phyloP scores from a whole-genome alignment of 2,329 filamentous ascomycete species.

The Penicillium sp. region DNA sequence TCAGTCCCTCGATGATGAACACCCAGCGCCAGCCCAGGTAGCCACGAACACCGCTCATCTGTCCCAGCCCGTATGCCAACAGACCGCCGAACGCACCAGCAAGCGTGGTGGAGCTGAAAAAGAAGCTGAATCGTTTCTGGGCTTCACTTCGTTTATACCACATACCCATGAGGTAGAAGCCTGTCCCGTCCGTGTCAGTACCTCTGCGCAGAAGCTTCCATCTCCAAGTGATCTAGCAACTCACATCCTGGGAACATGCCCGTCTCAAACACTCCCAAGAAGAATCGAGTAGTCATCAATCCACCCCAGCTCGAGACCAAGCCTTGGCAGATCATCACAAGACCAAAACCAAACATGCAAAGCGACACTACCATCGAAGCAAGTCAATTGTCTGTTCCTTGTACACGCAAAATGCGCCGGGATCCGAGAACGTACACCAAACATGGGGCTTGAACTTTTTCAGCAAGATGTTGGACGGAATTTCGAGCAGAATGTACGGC shows the following conservation, averaged over 20 bases:
- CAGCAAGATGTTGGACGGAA: slow-evolving; percentile 72
- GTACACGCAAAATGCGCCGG: background rate
- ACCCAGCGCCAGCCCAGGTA: slow-evolving; percentile 62
- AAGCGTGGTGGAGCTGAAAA: slow-evolving; percentile 74
- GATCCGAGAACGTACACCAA: slow-evolving; percentile 56
- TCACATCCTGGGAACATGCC: slow-evolving; percentile 71
- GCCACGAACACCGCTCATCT: slow-evolving; percentile 58
- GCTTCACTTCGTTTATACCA: slow-evolving; percentile 83
- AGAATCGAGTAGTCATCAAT: slow-evolving; percentile 79
- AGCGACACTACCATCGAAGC: slow-evolving; percentile 56
- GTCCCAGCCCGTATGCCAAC: slow-evolving; percentile 62
- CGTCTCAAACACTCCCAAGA: slow-evolving; percentile 76
- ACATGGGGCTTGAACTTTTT: slow-evolving; percentile 69
- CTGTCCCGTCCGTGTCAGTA: slow-evolving; percentile 22
- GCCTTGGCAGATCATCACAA: slow-evolving; percentile 75
- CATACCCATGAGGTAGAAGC: slow-evolving; percentile 73
- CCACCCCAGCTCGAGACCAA: slow-evolving; percentile 77
- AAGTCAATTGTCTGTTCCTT: background rate
- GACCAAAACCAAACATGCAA: slow-evolving; percentile 84
- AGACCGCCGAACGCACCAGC: slow-evolving; percentile 67
- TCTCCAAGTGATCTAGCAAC: slow-evolving; percentile 18
- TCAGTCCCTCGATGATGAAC: slow-evolving; percentile 64
- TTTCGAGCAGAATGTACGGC: slow-evolving; percentile 68
- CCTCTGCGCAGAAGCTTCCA: background rate
- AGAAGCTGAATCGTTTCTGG: slow-evolving; percentile 90